Base-by-base conservation (phyloP, 2,329 filamentous ascomycete genomes). In the Penicillium janthinellum region DNA sequence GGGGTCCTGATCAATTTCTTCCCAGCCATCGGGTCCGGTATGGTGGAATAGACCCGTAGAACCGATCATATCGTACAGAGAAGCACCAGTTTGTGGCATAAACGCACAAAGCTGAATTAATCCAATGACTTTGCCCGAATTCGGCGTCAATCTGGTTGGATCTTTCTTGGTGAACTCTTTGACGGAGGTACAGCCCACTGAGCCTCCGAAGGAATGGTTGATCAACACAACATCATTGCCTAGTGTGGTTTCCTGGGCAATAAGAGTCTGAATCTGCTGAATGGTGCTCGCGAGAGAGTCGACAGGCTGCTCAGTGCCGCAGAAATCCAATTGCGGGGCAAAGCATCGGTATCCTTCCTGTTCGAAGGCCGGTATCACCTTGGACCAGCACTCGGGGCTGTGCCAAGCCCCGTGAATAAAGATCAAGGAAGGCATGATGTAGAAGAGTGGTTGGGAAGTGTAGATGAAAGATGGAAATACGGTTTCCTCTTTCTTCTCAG, bases 311-410 rank as follows among this genome's bases (percentile, higher is more conserved):
- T 25, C 38, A 6, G 57, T 59, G 52, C 52, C 52, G 12, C 51
- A 51, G 45, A 59, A 55, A 34, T 59, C 52, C 38, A 59, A 37
- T 35, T 59, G 57, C 37, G 57, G 57, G 17, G 52, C 37, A 14
- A 59, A 47, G 20, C 57, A 59, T 34, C 53, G 57, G 42, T 55
- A 51, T 3, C 57, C 57, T 28, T 28, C 12, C 12, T 45, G 42
- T 20, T 45, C 25, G 12, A 45, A 45, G 42, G 42, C 42, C 28
- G 41, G 28, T 41, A 45, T 28, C 22, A 45, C 42, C 22, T 45
- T 45, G 12, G 22, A 45, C 42, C 42, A 45, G 42, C 22, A 45
- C 42, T 45, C 42, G 5, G 42, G 42, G 20, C 22, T 28, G 42
- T 45, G 42, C 42, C 42, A 45, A 45, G 42, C 42, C 7, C 42